Evolutionary conservation across 116 monocot species (phyloP), one percentile per base, ranked within the genome.

Genomic region (Papilionanthe hybrid): DNA sequence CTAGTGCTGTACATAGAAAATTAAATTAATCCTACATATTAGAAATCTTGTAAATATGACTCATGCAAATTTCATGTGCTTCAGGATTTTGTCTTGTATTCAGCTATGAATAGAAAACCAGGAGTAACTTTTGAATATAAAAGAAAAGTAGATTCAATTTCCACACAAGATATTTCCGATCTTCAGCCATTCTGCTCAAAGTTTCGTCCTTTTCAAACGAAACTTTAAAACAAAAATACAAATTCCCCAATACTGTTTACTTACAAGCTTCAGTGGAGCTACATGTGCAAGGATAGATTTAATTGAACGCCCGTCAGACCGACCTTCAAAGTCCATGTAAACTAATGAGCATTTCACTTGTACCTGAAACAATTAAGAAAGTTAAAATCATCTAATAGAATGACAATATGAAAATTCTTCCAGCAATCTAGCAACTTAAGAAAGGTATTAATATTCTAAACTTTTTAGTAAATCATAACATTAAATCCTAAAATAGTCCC

Each of bases 241-340:
- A 23, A 60, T 53, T 53, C 4, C 63, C 0, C 1, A 25, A 63
- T 56, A 13, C 6, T 9, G 22, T 63, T 23, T 44, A 80, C 87
- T 37, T 92, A 97, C 97, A 83, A 97, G 92, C 76, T 97, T 97
- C 75, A 97, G 79, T 0, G 97, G 97, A 82, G 97, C 88, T 57
- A 97, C 97, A 80, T 97, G 94, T 22, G 89, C 81, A 49, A 97
- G 30, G 80, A 97, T 92, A 73, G 97, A 94, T 86, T 97, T 97
- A 42, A 97, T 72, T 10, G 97, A 97, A 76, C 97, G 97, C 27
- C 97, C 97, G 86, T 97, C 97, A 84, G 97, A 97, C 30, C 97
- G 94, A 42, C 97, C 97, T 86, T 97, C 97, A 90, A 97, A 97
- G 80, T 94, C 97, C 97, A 97, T 92, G 80, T 91, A 94, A 58